phyloP scores from a whole-genome alignment of 768 basidiomycete genomes.

The Pisolithus albus region DNA sequence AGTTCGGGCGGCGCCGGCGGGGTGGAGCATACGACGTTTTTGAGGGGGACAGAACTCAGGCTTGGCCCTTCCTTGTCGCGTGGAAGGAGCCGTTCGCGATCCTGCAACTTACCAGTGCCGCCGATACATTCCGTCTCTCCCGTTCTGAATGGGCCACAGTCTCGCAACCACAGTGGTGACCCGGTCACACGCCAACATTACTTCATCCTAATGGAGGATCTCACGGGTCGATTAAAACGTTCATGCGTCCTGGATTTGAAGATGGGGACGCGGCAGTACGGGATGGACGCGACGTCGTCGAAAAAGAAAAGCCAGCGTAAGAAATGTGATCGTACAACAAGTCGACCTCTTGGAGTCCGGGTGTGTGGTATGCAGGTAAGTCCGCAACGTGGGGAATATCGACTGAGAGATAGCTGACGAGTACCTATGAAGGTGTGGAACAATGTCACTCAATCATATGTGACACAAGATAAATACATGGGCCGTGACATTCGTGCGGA shows the following conservation, averaged over 20 bases:
- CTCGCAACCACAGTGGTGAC: constrained; percentile 35
- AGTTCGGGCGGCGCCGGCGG: constrained; percentile 13
- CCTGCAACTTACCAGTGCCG: constrained; percentile 23
- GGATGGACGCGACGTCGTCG: constrained; percentile 82
- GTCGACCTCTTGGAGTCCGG: constrained; percentile 81
- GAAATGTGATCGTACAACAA: constrained; percentile 96
- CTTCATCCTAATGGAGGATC: constrained; percentile 98
- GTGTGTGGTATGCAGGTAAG: constrained; percentile 99
- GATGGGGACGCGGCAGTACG: constrained; percentile 99
- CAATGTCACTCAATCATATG: constrained; percentile 71
- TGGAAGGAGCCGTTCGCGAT: constrained; percentile 38
- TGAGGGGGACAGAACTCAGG: constrained; percentile 16
- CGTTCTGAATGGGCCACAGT: constrained; percentile 22
- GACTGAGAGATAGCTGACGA: neutral
- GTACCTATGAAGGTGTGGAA: constrained; percentile 78
- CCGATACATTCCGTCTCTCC: constrained; percentile 22
- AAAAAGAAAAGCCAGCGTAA: constrained; percentile 99
- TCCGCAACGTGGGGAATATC: constrained; percentile 7
- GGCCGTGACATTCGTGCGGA: constrained; percentile 85
- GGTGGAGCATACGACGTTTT: constrained; percentile 10
- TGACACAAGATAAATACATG: constrained; percentile 93
- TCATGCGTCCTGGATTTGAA: constrained; percentile 98
- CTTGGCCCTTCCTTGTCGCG: constrained; percentile 25
- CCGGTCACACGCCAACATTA: constrained; percentile 83
- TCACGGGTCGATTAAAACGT: constrained; percentile 84